Percentiles rank a stretch among this genome's conserved stretches.
phyloP scores from a whole-genome alignment of 2,329 filamentous ascomycete species.

The Trichothecium sympodiale region DNA sequence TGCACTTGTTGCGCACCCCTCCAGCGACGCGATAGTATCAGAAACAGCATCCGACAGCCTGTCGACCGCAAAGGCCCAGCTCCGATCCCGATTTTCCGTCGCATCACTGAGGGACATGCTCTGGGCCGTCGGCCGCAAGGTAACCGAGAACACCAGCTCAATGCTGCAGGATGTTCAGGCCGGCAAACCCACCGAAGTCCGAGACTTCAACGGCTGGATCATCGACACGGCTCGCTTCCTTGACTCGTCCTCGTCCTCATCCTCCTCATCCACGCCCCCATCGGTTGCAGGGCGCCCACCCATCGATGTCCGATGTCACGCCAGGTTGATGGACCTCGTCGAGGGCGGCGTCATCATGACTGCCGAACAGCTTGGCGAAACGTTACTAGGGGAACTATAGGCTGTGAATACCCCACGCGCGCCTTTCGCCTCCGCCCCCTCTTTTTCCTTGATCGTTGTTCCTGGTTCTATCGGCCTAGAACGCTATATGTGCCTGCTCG shows the following conservation, averaged over 20 bases:
- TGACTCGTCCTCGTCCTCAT: conserved; percentile 5
- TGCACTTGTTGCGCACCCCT: conserved; percentile 51
- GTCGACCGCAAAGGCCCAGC: background rate
- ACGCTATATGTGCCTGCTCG: too few species aligned
- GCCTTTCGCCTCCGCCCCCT: too few species aligned
- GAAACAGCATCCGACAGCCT: too few species aligned
- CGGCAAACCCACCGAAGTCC: conserved; percentile 42
- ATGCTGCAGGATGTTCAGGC: conserved; percentile 50
- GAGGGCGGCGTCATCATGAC: conserved; percentile 21
- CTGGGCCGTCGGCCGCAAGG: conserved; percentile 33
- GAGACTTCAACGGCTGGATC: conserved; percentile 50
- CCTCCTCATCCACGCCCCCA: background rate
- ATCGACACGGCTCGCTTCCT: conserved; percentile 32
- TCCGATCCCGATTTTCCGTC: conserved; percentile 31
- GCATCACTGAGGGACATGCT: conserved; percentile 32
- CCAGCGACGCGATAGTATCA: conserved; percentile 27
- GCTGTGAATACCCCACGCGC: too few species aligned
- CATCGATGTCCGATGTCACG: conserved; percentile 25
- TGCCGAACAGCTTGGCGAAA: conserved; percentile 19
- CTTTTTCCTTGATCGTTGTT: too few species aligned
- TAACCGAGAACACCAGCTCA: conserved; percentile 44
- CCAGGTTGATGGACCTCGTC: conserved; percentile 31
- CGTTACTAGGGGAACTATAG: background rate
- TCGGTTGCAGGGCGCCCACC: too few species aligned
- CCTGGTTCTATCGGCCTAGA: too few species aligned